phyloP scores from a whole-genome alignment of 306 rosid species.

The Morella rubra region DNA sequence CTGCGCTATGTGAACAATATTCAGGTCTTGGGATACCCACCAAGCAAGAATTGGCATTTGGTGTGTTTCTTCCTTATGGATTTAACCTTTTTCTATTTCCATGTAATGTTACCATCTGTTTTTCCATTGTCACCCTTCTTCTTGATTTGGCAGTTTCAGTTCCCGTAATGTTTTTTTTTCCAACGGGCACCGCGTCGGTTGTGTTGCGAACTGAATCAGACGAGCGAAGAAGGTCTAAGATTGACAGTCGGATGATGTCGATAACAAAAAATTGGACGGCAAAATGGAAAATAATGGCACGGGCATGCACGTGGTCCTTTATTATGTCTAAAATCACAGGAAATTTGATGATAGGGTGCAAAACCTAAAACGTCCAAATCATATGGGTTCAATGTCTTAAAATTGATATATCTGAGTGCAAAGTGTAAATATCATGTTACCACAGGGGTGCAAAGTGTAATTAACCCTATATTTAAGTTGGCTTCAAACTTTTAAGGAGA shows the following conservation, averaged over 20 bases:
- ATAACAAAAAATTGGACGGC: no score
- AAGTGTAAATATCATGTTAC: no score
- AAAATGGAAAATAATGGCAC: no score
- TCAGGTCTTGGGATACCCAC: conserved; percentile 49
- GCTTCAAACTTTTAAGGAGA: no score
- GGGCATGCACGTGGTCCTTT: no score
- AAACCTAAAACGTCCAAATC: no score
- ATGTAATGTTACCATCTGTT: conserved; percentile 15
- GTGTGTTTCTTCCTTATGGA: conserved; percentile 22
- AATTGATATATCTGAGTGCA: no score
- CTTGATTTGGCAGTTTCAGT: conserved; percentile 18
- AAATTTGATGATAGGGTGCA: no score
- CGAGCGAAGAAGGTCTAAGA: conserved; percentile 45
- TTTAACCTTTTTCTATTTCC: conserved; percentile 23
- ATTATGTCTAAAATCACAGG: no score
- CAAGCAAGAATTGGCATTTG: conserved; percentile 70
- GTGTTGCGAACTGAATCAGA: conserved; percentile 56
- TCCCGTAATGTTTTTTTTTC: conserved; percentile 13
- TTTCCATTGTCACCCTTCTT: conserved; percentile 15
- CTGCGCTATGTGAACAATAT: conserved; percentile 46
- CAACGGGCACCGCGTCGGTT: conserved; percentile 64
- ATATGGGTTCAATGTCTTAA: no score
- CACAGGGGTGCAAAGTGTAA: no score
- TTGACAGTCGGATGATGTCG: conserved; percentile 67
- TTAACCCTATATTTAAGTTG: no score